phyloP scores from a whole-genome alignment of 2,329 filamentous ascomycete species.

The Nemania sp. region DNA sequence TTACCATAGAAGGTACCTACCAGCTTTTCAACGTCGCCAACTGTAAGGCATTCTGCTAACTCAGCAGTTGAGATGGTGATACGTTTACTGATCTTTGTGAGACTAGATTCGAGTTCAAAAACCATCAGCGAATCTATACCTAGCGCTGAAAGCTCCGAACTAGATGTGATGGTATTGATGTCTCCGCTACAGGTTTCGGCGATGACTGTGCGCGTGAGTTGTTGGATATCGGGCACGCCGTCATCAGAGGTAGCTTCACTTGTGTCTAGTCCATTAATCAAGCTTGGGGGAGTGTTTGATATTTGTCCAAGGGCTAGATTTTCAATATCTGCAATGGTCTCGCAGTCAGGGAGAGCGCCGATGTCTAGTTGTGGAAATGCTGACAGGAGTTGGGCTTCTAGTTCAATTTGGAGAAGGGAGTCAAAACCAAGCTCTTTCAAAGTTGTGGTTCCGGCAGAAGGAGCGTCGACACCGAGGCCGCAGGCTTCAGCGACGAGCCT shows the following conservation, averaged over 20 bases:
- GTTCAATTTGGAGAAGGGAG: slow-evolving; percentile 11
- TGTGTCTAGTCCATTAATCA: not conserved
- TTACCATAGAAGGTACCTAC: slow-evolving; percentile 25
- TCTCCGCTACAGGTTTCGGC: slow-evolving; percentile 13
- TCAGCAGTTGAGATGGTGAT: slow-evolving; percentile 21
- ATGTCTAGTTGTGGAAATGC: slow-evolving; percentile 6
- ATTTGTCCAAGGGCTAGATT: not conserved
- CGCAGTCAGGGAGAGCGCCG: not conserved
- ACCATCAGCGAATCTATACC: slow-evolving; percentile 34
- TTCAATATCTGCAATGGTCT: too few species aligned
- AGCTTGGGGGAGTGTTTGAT: slow-evolving; percentile 1
- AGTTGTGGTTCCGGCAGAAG: not conserved
- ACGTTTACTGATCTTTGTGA: slow-evolving; percentile 20
- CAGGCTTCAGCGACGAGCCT: not conserved
- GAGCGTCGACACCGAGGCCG: not conserved
- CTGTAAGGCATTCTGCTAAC: slow-evolving; percentile 28
- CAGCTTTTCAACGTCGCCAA: slow-evolving; percentile 34
- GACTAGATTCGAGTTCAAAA: slow-evolving; percentile 28
- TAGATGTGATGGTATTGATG: slow-evolving; percentile 17
- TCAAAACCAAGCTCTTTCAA: slow-evolving; percentile 12
- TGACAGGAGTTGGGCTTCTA: not conserved
- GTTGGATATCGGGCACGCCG: too few species aligned
- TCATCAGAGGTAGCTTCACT: slow-evolving; percentile 23
- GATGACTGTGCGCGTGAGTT: too few species aligned
- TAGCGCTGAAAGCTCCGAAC: slow-evolving; percentile 25